Percentiles rank a stretch among this genome's conserved stretches.
These are phyloP conservation scores for Chrysoporthe deuterocubensis DNA, from an alignment of 2,329 filamentous ascomycete genomes.

Conservation along the genomic window DNA sequence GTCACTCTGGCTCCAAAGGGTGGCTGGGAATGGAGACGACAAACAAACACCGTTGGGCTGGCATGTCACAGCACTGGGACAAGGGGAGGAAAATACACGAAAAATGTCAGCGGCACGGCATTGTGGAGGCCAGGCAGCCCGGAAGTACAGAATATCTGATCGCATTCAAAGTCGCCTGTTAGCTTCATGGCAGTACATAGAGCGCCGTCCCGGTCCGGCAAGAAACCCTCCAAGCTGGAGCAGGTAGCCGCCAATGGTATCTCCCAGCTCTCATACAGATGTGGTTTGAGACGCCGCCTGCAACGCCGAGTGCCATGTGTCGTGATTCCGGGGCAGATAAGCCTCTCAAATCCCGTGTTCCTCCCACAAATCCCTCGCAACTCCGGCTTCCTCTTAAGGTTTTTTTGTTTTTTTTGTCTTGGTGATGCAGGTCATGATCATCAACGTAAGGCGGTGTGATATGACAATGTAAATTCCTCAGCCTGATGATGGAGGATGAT, in stretches of 20 bases:
- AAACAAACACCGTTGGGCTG: background rate
- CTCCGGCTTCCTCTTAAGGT: constrained; percentile 15
- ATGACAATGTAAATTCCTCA: constrained; percentile 1
- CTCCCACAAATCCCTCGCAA: constrained; percentile 16
- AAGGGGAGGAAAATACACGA: background rate
- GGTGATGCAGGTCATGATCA: constrained; percentile 29
- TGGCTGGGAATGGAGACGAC: constrained; percentile 13
- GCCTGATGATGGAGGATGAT: background rate
- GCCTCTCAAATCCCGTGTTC: constrained; percentile 15
- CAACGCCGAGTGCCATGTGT: constrained; percentile 28
- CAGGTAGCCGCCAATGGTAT: constrained; percentile 22
- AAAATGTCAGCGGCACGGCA: background rate
- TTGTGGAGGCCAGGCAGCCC: background rate
- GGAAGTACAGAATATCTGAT: background rate
- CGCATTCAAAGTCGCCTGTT: constrained; percentile 11
- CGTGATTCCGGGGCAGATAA: constrained; percentile 19
- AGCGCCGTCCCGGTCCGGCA: background rate
- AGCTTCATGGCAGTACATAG: constrained; percentile 15
- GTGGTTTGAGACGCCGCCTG: constrained; percentile 27
- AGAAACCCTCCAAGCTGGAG: background rate
- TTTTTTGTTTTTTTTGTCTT: constrained; percentile 18
- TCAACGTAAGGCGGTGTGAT: constrained; percentile 19
- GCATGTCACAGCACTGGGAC: background rate
- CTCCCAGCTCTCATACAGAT: constrained; percentile 25
- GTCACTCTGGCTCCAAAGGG: constrained; percentile 8